Evolutionary conservation across 2,329 filamentous ascomycete species (phyloP), one percentile per base, ranked within the genome.

Genomic region (Alternaria hordeiaustralica): DNA sequence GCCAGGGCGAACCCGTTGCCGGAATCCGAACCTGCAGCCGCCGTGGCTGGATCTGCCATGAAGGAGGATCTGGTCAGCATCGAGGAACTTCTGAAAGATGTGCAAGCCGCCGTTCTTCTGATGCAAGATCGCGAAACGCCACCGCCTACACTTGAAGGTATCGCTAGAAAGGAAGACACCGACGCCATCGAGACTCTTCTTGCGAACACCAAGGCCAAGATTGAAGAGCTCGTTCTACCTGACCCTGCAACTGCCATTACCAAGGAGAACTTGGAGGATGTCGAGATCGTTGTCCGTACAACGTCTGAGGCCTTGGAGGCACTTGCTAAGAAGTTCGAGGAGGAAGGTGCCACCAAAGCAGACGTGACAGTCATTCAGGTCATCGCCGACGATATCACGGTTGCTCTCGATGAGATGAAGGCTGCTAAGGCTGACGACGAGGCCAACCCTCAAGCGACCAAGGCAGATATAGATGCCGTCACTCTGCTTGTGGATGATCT

Each of bases 141-240:
- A 12, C 33, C 71, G 6, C 66, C 71, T 9, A 59, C 59, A 2
- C 54, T 81, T 13, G 84, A 86, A 51, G 88, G 89, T 41, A 78
- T 85, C 3, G 89, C 91, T 6, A 89, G 86, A 30, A 92, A 92
- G 75, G 93, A 97, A 69, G 94, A 98, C 71, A 92, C 94, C 0
- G 89, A 95, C 65, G 93, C 93, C 11, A 94, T 98, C 62, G 95
- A 97, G 79, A 96, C 92, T 0, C 89, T 98, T 53, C 85, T 98
- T 12, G 89, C 91, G 45, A 97, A 97, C 77, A 94, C 94, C 30
- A 97, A 97, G 78, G 89, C 90, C 6, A 92, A 92, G 50, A 84
- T 98, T 10, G 95, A 97, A 62, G 94, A 97, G 63, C 87, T 97
- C 54, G 87, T 79, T 6, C 78, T 87, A 25, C 84, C 87, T 1